These are phyloP conservation scores for Aspergillus fumigatiaffinis DNA, from an alignment of 2,329 filamentous ascomycete species.

Conservation along the genomic window DNA sequence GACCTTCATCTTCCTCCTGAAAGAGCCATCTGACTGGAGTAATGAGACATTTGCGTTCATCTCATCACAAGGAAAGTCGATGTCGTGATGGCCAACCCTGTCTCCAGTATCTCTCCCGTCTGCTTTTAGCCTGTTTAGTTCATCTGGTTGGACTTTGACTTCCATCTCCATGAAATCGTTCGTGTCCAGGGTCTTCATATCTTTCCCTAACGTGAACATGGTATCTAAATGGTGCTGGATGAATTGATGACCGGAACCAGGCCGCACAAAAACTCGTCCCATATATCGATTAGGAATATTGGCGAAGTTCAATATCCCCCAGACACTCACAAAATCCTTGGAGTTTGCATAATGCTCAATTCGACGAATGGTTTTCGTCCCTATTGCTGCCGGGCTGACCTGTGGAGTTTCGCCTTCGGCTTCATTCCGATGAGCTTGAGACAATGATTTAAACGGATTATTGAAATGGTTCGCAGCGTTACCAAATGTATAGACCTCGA, in stretches of 20 bases:
- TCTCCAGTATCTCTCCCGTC: background rate
- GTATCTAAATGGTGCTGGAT: constrained; percentile 44
- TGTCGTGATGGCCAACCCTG: background rate
- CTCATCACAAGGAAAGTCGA: constrained; percentile 1
- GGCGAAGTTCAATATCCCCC: constrained; percentile 69
- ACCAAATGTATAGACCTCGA: constrained; percentile 74
- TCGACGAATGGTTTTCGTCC: constrained; percentile 54
- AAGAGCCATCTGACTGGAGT: background rate
- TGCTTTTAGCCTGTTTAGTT: background rate
- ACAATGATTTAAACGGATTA: constrained; percentile 56
- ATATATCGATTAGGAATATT: constrained; percentile 46
- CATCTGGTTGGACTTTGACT: constrained; percentile 13
- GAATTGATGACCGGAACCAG: constrained; percentile 39
- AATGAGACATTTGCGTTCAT: constrained; percentile 1
- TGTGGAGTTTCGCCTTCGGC: background rate
- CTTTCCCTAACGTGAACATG: constrained; percentile 38
- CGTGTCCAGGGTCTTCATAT: constrained; percentile 22
- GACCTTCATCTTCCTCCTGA: constrained; percentile 18
- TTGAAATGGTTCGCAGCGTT: constrained; percentile 79
- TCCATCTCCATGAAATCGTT: constrained; percentile 35
- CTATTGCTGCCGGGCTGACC: background rate
- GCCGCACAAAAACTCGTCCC: constrained; percentile 47
- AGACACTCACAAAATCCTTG: constrained; percentile 68
- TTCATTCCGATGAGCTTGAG: background rate
- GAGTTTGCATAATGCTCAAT: constrained; percentile 79